phyloP scores from a whole-genome alignment of 495 filamentous ascomycete species.

The Penicillium desertorum region DNA sequence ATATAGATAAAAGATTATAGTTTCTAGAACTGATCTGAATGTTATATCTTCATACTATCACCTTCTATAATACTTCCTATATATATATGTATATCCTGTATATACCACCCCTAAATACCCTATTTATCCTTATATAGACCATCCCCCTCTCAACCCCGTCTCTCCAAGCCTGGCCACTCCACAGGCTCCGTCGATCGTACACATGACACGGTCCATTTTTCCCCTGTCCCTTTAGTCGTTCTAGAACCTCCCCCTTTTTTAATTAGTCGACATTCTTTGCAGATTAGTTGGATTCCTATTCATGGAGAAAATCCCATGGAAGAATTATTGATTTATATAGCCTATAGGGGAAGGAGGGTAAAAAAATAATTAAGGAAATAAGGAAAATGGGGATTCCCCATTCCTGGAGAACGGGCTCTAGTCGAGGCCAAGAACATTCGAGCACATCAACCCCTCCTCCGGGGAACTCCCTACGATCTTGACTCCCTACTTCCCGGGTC shows the following conservation, averaged over 20 bases:
- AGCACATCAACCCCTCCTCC: conserved; percentile 6
- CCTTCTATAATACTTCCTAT: neutral
- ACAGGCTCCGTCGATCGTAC: conserved; percentile 38
- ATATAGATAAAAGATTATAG: too few relatives aligned
- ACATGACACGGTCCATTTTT: conserved; percentile 46
- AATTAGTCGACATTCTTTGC: conserved; percentile 18
- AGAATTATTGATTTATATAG: conserved; percentile 20
- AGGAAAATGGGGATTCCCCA: neutral
- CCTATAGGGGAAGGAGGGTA: conserved; percentile 3
- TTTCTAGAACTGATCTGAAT: neutral
- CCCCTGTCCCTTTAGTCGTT: conserved; percentile 24
- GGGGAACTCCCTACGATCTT: conserved; percentile 3
- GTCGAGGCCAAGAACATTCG: conserved; percentile 17
- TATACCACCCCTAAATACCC: too few relatives aligned
- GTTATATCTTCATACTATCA: too few relatives aligned
- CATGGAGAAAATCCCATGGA: conserved; percentile 29
- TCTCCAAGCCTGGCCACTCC: conserved; percentile 9
- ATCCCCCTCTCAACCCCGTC: conserved; percentile 3
- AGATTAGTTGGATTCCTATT: conserved; percentile 28
- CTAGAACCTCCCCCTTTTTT: conserved; percentile 32
- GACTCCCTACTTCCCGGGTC: conserved; percentile 5
- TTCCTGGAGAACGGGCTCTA: conserved; percentile 8
- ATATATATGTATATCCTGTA: too few relatives aligned
- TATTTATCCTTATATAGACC: neutral
- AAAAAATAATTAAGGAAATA: too few relatives aligned